These are phyloP conservation scores for Cyberlindnera veronae DNA, from an alignment of 805 yeast genomes.

Conservation along the genomic window DNA sequence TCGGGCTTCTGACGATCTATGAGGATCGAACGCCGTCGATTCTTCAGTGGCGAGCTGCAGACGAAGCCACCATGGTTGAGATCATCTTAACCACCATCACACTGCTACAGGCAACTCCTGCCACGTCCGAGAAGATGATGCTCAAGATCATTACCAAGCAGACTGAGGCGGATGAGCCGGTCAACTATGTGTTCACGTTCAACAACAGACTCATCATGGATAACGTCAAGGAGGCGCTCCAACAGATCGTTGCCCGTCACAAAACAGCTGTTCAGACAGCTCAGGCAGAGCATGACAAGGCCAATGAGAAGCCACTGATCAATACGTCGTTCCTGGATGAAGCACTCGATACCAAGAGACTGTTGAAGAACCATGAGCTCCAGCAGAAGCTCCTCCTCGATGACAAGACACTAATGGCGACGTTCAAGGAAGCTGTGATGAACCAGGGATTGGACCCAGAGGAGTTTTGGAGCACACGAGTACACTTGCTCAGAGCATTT, in stretches of 20 bases:
- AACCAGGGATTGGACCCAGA: constrained; percentile 69
- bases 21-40: constrained; percentile 57
- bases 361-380: constrained; percentile 67
- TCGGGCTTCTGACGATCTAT: constrained; percentile 52
- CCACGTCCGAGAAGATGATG: constrained; percentile 62
- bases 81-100: constrained; percentile 40
- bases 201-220: constrained; percentile 75
- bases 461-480: constrained; percentile 84
- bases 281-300: constrained; percentile 18
- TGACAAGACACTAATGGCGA: constrained; percentile 63
- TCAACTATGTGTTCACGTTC: constrained; percentile 51
- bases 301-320: constrained; percentile 29
- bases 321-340: constrained; percentile 38
- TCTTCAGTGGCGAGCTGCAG: constrained; percentile 58
- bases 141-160: constrained; percentile 50
- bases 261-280: constrained; percentile 34
- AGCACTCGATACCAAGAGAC: constrained; percentile 50
- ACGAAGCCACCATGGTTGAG: constrained; percentile 39
- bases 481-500: constrained; percentile 76
- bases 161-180: constrained; percentile 30
- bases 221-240: constrained; percentile 61
- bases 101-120: constrained; percentile 66
- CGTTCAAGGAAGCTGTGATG: constrained; percentile 87
- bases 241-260: constrained; percentile 64
- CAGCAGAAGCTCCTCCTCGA: constrained; percentile 76